A percentile compares a stretch with the other conserved stretches of the same genome.
Conservation (phyloP, 2,329 filamentous ascomycete genomes). For the Colletotrichum filicis region DNA sequence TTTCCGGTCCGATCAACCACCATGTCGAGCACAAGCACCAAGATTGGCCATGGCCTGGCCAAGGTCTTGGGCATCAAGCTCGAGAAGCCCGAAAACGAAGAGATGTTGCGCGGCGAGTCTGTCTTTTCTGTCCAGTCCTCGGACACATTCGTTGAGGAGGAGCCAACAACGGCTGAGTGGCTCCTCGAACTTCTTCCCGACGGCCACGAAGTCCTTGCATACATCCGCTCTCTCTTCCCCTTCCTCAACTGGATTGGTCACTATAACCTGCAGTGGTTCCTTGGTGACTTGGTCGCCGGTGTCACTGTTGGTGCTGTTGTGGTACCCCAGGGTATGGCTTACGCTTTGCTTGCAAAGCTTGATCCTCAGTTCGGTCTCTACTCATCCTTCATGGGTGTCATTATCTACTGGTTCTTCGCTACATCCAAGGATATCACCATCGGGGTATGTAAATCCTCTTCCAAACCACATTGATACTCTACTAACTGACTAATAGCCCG, state of each 20-base stretch:
- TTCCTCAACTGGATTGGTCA: conserved; percentile 88
- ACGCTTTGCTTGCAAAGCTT: conserved; percentile 86
- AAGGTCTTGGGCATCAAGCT: conserved; percentile 87
- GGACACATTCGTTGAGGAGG: conserved; percentile 84
- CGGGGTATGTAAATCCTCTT: conserved; percentile 70
- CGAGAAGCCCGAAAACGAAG: conserved; percentile 73
- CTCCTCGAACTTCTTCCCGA: conserved; percentile 72
- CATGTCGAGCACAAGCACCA: conserved; percentile 57
- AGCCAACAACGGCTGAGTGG: conserved; percentile 81
- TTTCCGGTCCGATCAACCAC: background rate
- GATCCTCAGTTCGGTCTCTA: conserved; percentile 87
- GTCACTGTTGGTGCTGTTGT: conserved; percentile 73
- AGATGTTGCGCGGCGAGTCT: conserved; percentile 81
- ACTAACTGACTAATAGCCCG: conserved; percentile 67
- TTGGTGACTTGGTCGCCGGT: conserved; percentile 88
- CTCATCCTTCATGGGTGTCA: conserved; percentile 94
- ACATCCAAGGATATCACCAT: conserved; percentile 99
- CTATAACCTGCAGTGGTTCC: conserved; percentile 91
- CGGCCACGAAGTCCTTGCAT: conserved; percentile 63
- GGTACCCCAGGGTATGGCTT: conserved; percentile 97
- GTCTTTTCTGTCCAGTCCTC: conserved; percentile 78
- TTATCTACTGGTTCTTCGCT: conserved; percentile 97
- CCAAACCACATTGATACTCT: background rate
- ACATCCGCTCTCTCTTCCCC: conserved; percentile 81
- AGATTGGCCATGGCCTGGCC: conserved; percentile 78